Base-by-base conservation (phyloP, 2,329 filamentous ascomycete species). In the Rachicladosporium sp. region DNA sequence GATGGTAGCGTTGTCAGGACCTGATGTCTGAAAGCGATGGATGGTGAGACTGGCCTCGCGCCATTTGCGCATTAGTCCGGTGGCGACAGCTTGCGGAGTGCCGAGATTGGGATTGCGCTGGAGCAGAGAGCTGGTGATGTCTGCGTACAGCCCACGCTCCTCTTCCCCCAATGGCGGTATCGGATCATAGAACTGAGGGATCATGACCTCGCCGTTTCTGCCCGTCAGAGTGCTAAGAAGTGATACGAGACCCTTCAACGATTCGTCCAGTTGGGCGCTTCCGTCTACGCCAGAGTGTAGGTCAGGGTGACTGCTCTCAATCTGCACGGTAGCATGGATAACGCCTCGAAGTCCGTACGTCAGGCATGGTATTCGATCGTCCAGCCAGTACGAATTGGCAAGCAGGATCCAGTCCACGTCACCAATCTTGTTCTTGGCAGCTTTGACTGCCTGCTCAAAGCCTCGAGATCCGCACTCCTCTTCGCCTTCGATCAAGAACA, bases 361-460 rank as follows among this genome's bases (percentile, higher is more conserved):
- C 42, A 98, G 66, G 57, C 91, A 98, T 0, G 91, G 91, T 2
- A 93, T 87, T 49, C 93, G 82, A 55, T 98, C 89, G 55, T 96
- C 87, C 1, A 98, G 71, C 91, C 91, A 98, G 67, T 98, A 98
- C 62, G 88, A 95, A 67, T 98, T 98, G 13, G 91, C 89, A 30
- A 98, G 68, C 27, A 98, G 67, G 40, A 98, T 91, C 69, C 91
- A 96, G 61, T 98, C 89, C 2, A 98, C 78, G 7, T 84, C 71
- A 1, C 91, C 91, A 50, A 98, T 94, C 15, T 85, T 71, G 10
- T 80, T 71, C 59, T 93, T 93, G 61, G 91, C 78, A 46, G 76
- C 73, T 49, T 73, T 75, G 10, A 98, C 79, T 0, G 85, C 83
- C 50, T 89, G 77, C 47, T 84, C 80, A 55, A 98, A 96, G 0